Base-by-base conservation (phyloP, 2,329 filamentous ascomycete genomes). In the Pseudogymnoascus sp. region DNA sequence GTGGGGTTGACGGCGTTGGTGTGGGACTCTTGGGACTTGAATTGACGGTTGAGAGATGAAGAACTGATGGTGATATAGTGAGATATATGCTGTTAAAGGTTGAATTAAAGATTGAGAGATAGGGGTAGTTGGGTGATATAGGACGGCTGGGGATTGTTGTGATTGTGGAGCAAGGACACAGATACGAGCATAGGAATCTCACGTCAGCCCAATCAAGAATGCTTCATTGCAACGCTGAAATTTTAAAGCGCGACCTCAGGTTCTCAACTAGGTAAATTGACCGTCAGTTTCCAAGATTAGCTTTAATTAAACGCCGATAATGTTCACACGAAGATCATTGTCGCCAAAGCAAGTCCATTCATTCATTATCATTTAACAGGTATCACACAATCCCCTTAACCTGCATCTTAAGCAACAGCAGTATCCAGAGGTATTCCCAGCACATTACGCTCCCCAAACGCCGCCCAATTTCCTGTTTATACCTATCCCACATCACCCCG, bases 381-480 rank as follows among this genome's bases (percentile, higher is more conserved):
- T 52, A 52, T 52, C 45, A 31, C 23, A 16, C 45, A 52, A 16
- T 16, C 45, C 45, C 45, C 45, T 11, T 14, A 31, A 31, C 26
- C 45, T 31, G 23, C 45, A 31, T 8, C 45, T 31, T 52, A 52
- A 52, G 45, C 45, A 52, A 52, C 45, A 52, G 14, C 45, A 52
- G 45, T 52, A 52, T 52, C 45, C 45, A 52, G 19, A 31, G 45
- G 45, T 52, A 52, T 52, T 43, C 45, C 45, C 45, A 52, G 3
- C 23, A 52, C 45, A 52, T 52, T 52, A 52, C 23, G 23, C 45
- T 52, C 45, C 45, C 43, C 45, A 52, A 52, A 52, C 45, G 45
- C 45, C 45, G 23, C 23, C 45, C 45, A 52, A 31, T 52, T 16
- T 14, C 45, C 2, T 52, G 26, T 52, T 52, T 52, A 52, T 52